Conservation (phyloP, 2,329 filamentous ascomycete species). For the Coniella lustricola region DNA sequence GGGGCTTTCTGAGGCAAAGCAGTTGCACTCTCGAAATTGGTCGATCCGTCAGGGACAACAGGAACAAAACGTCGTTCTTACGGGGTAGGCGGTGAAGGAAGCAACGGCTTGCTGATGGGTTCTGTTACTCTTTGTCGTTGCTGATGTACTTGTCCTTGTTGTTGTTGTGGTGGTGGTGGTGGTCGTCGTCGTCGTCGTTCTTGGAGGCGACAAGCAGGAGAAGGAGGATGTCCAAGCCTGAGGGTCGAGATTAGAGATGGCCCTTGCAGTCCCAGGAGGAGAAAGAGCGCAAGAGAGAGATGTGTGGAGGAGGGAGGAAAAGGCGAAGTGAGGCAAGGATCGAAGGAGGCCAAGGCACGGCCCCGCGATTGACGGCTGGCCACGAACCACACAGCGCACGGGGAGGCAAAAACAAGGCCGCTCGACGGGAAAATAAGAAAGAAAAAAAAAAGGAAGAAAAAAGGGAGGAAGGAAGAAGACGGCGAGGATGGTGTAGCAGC, state of each 20-base stretch:
- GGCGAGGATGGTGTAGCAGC: background rate
- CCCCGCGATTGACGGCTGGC: slow-evolving; percentile 6
- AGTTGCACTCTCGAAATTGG: no score
- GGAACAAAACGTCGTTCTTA: slow-evolving; percentile 9
- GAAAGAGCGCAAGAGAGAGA: slow-evolving; percentile 8
- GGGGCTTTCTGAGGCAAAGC: slow-evolving; percentile 1
- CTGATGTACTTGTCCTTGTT: no score
- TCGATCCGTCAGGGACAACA: no score
- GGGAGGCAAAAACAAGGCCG: no score
- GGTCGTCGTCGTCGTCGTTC: no score
- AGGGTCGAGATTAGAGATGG: slow-evolving; percentile 9
- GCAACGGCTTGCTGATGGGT: background rate
- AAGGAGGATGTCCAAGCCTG: slow-evolving; percentile 8
- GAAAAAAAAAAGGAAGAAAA: slow-evolving; percentile 4
- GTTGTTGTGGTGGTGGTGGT: background rate
- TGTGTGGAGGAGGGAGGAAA: background rate
- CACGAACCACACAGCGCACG: background rate
- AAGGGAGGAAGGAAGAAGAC: background rate
- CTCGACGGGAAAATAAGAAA: slow-evolving; percentile 2
- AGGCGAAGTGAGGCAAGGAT: slow-evolving; percentile 2
- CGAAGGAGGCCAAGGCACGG: slow-evolving; percentile 1
- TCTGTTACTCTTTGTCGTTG: no score
- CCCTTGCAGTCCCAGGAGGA: background rate
- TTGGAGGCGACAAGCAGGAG: slow-evolving; percentile 1
- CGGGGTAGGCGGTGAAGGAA: slow-evolving; percentile 5